phyloP scores from a whole-genome alignment of 177 flowering plant genomes.

The Vitis hybrid region DNA sequence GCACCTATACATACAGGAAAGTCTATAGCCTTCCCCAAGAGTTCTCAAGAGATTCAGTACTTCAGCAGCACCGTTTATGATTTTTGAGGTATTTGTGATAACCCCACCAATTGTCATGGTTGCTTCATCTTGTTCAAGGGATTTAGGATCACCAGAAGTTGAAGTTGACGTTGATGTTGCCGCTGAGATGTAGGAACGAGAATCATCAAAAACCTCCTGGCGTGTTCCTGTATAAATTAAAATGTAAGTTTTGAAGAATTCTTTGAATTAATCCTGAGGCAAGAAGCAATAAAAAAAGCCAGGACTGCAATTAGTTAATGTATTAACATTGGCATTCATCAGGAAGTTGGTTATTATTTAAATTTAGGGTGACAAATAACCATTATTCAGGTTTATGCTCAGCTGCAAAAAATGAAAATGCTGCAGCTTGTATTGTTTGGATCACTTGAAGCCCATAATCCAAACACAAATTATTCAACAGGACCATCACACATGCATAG shows the following conservation, averaged over 20 bases:
- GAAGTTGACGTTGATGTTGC: slow-evolving; percentile 44
- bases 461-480: too few species aligned
- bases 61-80: slow-evolving; percentile 55
- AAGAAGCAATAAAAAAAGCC: too few species aligned
- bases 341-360: not conserved
- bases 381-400: not conserved
- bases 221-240: slow-evolving; percentile 49
- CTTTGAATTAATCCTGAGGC: not conserved
- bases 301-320: not conserved
- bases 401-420: not conserved
- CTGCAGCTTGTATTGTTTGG: too few species aligned
- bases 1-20: slow-evolving; percentile 75
- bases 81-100: slow-evolving; percentile 35
- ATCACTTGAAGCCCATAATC: too few species aligned
- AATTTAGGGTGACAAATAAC: not conserved
- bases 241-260: not conserved
- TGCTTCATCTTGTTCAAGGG: slow-evolving; percentile 54
- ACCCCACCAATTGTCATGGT: slow-evolving; percentile 32
- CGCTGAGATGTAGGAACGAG: slow-evolving; percentile 40
- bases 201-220: slow-evolving; percentile 64
- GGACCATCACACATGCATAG: too few species aligned
- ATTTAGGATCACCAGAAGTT: slow-evolving; percentile 40
- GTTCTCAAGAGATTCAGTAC: slow-evolving; percentile 66
- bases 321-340: not conserved
- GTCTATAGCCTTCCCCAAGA: slow-evolving; percentile 92